A percentile compares a stretch with the other conserved stretches of the same genome.
Evolutionary conservation across 495 filamentous ascomycete genomes (phyloP).

Genomic region (Amphirosellinia nigrospora): DNA sequence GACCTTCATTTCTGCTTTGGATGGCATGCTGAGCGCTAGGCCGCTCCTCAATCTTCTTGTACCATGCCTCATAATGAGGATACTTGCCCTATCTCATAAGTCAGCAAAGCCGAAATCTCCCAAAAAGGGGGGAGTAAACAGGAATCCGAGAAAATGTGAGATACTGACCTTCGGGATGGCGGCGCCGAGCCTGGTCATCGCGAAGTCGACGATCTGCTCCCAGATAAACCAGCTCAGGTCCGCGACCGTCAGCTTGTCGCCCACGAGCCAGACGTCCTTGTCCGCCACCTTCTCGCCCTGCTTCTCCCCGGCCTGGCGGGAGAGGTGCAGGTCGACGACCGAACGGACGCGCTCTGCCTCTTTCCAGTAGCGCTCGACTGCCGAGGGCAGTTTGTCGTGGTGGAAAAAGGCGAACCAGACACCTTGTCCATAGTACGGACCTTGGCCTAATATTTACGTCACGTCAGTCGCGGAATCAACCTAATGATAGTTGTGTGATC

Average conservation of each 20-base stretch:
- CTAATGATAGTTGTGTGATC: background rate
- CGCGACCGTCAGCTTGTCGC: conserved; percentile 60
- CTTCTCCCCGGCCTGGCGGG: conserved; percentile 34
- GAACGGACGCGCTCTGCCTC: conserved; percentile 52
- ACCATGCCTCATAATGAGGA: conserved; percentile 42
- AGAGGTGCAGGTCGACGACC: conserved; percentile 54
- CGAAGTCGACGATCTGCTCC: conserved; percentile 39
- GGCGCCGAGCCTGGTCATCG: background rate
- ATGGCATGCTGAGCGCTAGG: conserved; percentile 29
- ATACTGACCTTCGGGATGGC: conserved; percentile 10
- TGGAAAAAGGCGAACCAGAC: conserved; percentile 47
- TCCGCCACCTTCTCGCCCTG: conserved; percentile 12
- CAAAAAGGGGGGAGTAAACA: no score
- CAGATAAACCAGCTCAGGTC: conserved; percentile 67
- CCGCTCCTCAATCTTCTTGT: conserved; percentile 35
- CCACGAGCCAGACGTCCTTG: conserved; percentile 63
- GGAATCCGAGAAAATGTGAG: background rate
- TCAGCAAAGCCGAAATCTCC: background rate
- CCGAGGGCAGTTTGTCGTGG: conserved; percentile 46
- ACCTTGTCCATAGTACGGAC: conserved; percentile 56
- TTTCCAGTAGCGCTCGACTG: conserved; percentile 52
- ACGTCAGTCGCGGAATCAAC: background rate
- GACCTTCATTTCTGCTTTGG: conserved; percentile 4
- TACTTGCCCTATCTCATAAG: conserved; percentile 32
- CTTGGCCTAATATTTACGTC: conserved; percentile 44